phyloP scores from a whole-genome alignment of 108 stramenopile species.

The Nitzschia sp. region DNA sequence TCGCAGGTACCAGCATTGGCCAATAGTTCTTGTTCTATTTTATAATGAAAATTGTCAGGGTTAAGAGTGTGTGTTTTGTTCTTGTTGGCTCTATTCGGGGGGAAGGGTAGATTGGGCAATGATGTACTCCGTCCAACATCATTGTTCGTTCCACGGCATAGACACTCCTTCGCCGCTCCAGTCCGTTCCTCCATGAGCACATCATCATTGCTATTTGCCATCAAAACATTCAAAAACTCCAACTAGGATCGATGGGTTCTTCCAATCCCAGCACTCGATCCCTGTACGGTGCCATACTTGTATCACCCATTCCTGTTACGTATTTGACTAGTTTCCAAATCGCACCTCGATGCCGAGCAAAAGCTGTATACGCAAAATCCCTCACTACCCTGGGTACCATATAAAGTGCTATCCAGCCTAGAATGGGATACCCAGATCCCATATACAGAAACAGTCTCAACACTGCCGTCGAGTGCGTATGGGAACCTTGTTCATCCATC shows the following conservation, averaged over 20 bases:
- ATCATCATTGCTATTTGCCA: too few species aligned
- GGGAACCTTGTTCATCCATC: slow-evolving; percentile 14
- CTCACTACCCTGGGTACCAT: slow-evolving; percentile 32
- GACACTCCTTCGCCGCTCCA: too few species aligned
- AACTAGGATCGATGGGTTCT: slow-evolving; percentile 25
- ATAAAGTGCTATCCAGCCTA: slow-evolving; percentile 28
- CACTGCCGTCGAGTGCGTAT: slow-evolving; percentile 32
- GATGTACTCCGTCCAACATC: too few species aligned
- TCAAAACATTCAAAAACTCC: not conserved
- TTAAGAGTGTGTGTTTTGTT: too few species aligned
- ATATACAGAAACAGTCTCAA: slow-evolving; percentile 28
- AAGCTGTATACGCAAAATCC: slow-evolving; percentile 27
- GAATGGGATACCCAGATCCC: slow-evolving; percentile 22
- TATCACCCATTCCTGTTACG: slow-evolving; percentile 41
- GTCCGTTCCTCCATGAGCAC: too few species aligned
- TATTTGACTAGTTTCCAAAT: slow-evolving; percentile 38
- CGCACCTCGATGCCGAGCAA: slow-evolving; percentile 34
- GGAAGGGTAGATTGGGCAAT: too few species aligned
- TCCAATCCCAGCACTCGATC: slow-evolving; percentile 36
- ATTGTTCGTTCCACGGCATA: too few species aligned
- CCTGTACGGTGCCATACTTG: slow-evolving; percentile 22
- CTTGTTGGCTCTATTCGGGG: too few species aligned
- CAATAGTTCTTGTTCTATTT: too few species aligned
- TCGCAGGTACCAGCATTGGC: too few species aligned
- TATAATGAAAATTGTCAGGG: too few species aligned